Base-by-base conservation (phyloP, 2,329 filamentous ascomycete genomes). In the Epichloe sp. region DNA sequence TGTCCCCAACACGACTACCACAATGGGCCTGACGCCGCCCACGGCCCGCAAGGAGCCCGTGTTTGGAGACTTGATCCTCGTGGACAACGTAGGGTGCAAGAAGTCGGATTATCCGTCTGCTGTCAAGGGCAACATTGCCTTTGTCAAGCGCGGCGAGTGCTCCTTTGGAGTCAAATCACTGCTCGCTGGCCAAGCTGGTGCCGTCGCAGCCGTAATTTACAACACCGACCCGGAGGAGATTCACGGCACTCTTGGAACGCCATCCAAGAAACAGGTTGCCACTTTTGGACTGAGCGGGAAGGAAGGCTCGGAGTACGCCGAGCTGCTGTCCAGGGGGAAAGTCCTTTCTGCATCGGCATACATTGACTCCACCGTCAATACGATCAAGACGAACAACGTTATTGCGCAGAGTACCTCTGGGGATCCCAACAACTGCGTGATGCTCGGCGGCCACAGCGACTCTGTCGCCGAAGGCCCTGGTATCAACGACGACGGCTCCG, bases 401-500 rank as follows among this genome's bases (percentile, higher is more conserved):
- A 68, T 85, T 47, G 79, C 79, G 2, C 79, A 84, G 66, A 85
- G 80, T 0, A 67, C 65, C 0, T 71, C 65, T 12, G 79, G 82
- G 8, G 80, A 84, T 60, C 69, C 68, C 2, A 69, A 82, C 36
- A 82, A 84, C 66, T 81, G 78, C 58, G 78, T 84, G 44, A 79
- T 82, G 76, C 71, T 83, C 0, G 80, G 81, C 17, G 81, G 73
- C 2, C 81, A 85, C 68, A 80, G 74, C 36, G 80, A 84, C 62
- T 78, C 76, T 54, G 81, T 84, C 15, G 61, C 70, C 0, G 80
- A 77, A 48, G 81, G 82, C 1, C 80, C 81, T 0, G 85, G 85
- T 19, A 88, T 89, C 72, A 89, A 89, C 64, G 85, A 89, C 58
- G 83, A 89, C 59, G 85, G 85, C 45, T 83, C 81, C 3, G 85